Base-by-base conservation (phyloP, 768 basidiomycete species). In the Xerocomellus chrysenteron region DNA sequence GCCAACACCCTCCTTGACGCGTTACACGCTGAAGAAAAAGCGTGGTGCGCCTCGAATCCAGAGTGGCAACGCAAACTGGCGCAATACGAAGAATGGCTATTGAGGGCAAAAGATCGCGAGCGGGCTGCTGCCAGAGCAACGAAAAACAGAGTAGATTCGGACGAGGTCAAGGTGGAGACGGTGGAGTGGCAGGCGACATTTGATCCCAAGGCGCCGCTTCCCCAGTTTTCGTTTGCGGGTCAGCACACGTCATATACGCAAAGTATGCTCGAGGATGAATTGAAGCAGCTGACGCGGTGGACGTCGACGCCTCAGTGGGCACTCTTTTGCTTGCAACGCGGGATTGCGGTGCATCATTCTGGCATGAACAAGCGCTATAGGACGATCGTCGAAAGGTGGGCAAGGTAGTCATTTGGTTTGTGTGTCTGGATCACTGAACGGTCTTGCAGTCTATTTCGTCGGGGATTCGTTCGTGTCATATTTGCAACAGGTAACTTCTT, bases 281-380 rank as follows among this genome's bases (percentile, higher is more conserved):
- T 86, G 21, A 21, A 46, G 10, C 56, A 71, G 2, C 68, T 87
- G 46, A 56, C 50, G 5, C 57, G 58, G 17, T 69, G 68, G 47
- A 76, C 72, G 50, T 68, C 65, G 9, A 59, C 72, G 1, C 76
- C 74, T 2, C 26, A 45, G n/a, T 83, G 82, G 80, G 75, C 78
- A 5, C 50, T 83, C 28, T 56, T 52, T 12, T 82, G 82, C 7
- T 69, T 90, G 47, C 66, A 68, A 47, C 74, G 88, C 33, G 87
- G 87, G 32, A 80, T 90, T 30, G 87, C 80, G 0, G 79, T 90
- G 12, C 87, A 90, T 61, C 88, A 89, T 66, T 63, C 82, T 10
- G 87, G 87, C 19, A 85, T 90, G 85, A 81, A 82, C 57, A 85
- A 80, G 63, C 68, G 68, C 1, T 89, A 88, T 64, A 70, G 86